Evolutionary conservation across 768 basidiomycete species (phyloP).

Genomic region (Leccinum obscurum): DNA sequence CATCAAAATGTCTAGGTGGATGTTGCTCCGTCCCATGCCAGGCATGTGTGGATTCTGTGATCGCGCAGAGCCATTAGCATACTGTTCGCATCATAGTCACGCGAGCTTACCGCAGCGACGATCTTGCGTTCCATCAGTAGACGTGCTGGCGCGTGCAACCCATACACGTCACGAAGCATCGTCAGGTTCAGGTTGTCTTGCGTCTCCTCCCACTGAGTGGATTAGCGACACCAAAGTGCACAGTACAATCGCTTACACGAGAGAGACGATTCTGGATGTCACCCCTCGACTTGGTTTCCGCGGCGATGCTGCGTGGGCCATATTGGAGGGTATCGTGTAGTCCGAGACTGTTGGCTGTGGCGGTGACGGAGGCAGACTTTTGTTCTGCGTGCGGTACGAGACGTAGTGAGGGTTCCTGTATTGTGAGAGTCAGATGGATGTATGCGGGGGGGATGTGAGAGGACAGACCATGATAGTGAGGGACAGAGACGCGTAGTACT

Average conservation of each 20-base stretch:
- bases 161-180: constrained; percentile 80
- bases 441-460: neutral
- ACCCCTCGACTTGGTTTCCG: constrained; percentile 64
- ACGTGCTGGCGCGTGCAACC: constrained; percentile 87
- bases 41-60: constrained; percentile 67
- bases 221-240: neutral
- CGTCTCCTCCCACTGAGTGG: constrained; percentile 84
- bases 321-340: constrained; percentile 87
- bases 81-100: neutral
- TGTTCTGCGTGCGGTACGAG: constrained; percentile 57
- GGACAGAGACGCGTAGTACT: constrained; percentile 22
- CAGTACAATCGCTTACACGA: constrained; percentile 51
- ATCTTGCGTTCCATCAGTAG: constrained; percentile 93
- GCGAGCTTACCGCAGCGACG: constrained; percentile 58
- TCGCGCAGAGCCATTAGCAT: constrained; percentile 1
- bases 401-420: constrained; percentile 53
- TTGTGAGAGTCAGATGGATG: constrained; percentile 1
- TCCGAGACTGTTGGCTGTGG: constrained; percentile 74
- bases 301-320: constrained; percentile 79
- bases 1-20: constrained; percentile 91
- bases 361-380: constrained; percentile 63
- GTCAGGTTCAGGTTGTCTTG: constrained; percentile 87
- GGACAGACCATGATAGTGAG: constrained; percentile 23
- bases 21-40: constrained; percentile 64
- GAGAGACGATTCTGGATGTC: constrained; percentile 70